These are phyloP conservation scores for Escovopsis sp. DNA, from an alignment of 2,329 filamentous ascomycete genomes.

Conservation along the genomic window DNA sequence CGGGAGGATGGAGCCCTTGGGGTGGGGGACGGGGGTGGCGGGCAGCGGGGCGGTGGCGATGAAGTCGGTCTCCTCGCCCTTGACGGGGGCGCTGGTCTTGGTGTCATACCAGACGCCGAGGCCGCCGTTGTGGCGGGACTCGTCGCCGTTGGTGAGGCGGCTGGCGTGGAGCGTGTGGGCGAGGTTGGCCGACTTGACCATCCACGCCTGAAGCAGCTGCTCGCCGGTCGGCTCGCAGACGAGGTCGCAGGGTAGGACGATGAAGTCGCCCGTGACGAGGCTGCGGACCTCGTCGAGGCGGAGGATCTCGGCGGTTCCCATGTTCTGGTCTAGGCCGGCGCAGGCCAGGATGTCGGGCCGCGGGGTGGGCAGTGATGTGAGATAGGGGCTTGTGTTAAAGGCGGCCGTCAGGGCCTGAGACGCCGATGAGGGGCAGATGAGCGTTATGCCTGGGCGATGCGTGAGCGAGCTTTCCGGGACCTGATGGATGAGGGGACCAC, in stretches of 20 bases:
- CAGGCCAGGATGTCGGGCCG: conserved; percentile 67
- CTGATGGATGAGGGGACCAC: too few relatives aligned
- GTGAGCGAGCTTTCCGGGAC: conserved; percentile 10
- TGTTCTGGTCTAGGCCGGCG: conserved; percentile 61
- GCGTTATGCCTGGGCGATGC: conserved; percentile 38
- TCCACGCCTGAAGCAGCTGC: conserved; percentile 77
- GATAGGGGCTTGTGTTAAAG: conserved; percentile 61
- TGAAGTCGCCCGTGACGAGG: conserved; percentile 72
- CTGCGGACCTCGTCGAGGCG: conserved; percentile 67
- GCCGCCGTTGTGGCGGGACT: conserved; percentile 50
- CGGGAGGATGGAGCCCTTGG: conserved; percentile 48
- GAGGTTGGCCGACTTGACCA: conserved; percentile 65
- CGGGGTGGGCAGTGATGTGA: conserved; percentile 59
- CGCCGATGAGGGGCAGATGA: conserved; percentile 51
- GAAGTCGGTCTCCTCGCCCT: conserved; percentile 88
- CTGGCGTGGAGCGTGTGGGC: conserved; percentile 40
- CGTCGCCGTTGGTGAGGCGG: conserved; percentile 22
- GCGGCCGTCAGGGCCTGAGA: conserved; percentile 52
- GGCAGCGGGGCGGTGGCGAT: conserved; percentile 61
- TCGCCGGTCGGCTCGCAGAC: conserved; percentile 81
- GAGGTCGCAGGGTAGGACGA: conserved; percentile 84
- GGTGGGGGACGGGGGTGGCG: conserved; percentile 27
- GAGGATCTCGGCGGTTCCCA: conserved; percentile 78
- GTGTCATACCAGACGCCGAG: conserved; percentile 87
- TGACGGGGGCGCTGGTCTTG: conserved; percentile 58